Percentiles rank a stretch among this genome's conserved stretches.
phyloP scores from a whole-genome alignment of 805 yeast species.

The Ogataea pignaliae region DNA sequence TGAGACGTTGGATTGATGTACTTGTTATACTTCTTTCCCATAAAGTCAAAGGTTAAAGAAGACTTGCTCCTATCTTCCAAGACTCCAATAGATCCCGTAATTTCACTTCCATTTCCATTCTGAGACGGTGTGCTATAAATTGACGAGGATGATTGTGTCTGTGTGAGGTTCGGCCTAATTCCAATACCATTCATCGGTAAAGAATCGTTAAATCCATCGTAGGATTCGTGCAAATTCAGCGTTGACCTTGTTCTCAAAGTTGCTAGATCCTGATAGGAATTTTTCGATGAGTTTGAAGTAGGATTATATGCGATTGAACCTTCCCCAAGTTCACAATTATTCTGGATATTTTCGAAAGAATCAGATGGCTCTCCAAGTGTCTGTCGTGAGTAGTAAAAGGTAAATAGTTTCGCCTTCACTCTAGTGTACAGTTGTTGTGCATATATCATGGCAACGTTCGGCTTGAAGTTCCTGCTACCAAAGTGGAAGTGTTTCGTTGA shows the following conservation, averaged over 20 bases:
- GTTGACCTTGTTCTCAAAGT: slow-evolving; percentile 30
- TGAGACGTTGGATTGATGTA: slow-evolving; percentile 6
- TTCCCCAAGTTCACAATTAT: slow-evolving; percentile 13
- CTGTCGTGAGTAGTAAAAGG: slow-evolving; percentile 10
- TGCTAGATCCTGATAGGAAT: neutral
- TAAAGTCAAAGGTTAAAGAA: slow-evolving; percentile 14
- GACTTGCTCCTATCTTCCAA: neutral
- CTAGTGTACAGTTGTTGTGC: slow-evolving; percentile 9
- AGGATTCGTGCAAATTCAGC: slow-evolving; percentile 20
- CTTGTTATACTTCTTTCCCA: slow-evolving; percentile 23
- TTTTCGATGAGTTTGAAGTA: neutral
- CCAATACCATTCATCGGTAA: neutral
- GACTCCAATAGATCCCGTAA: slow-evolving; percentile 1
- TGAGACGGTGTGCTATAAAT: slow-evolving; percentile 1
- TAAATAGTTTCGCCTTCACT: slow-evolving; percentile 5
- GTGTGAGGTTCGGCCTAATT: slow-evolving; percentile 4
- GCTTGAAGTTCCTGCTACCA: neutral
- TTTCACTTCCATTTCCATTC: slow-evolving; percentile 3
- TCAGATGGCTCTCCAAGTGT: slow-evolving; percentile 13
- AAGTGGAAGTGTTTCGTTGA: slow-evolving; percentile 1
- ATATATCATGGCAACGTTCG: neutral
- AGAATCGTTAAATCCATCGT: neutral
- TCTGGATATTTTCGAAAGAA: slow-evolving; percentile 9
- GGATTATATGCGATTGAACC: slow-evolving; percentile 11
- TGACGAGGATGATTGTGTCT: slow-evolving; percentile 13